Percentiles rank a stretch among this genome's conserved stretches.
Evolutionary conservation across 2,329 filamentous ascomycete genomes (phyloP).

Genomic region (Trichoderma sp.): DNA sequence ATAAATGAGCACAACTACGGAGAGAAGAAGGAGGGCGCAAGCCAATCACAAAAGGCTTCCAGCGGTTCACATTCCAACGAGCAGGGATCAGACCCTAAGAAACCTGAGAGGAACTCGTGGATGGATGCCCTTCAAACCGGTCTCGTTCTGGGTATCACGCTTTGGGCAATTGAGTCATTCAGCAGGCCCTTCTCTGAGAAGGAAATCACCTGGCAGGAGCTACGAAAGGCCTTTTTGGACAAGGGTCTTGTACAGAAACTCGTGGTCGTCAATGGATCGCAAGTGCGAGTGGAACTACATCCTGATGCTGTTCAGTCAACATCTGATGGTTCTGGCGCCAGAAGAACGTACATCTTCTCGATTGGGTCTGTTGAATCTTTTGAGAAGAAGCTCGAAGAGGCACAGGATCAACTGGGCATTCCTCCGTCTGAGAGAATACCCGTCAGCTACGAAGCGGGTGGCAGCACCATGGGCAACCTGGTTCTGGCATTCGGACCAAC

Average conservation of each 20-base stretch:
- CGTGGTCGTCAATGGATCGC: constrained; percentile 71
- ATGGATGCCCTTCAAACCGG: constrained; percentile 43
- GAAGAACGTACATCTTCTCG: constrained; percentile 76
- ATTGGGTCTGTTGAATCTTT: constrained; percentile 95
- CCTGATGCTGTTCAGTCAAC: constrained; percentile 66
- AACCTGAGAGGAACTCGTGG: constrained; percentile 43
- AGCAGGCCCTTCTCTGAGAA: constrained; percentile 51
- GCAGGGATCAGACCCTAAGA: constrained; percentile 38
- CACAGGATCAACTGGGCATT: constrained; percentile 85
- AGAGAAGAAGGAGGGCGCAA: constrained; percentile 31
- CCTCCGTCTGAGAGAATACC: constrained; percentile 88
- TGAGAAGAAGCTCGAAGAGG: constrained; percentile 83
- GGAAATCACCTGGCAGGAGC: constrained; percentile 98
- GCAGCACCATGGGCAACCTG: constrained; percentile 73
- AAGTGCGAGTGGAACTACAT: constrained; percentile 80
- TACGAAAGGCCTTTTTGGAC: constrained; percentile 89
- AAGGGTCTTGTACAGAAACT: constrained; percentile 96
- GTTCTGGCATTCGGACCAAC: constrained; percentile 83
- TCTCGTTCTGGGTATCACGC: constrained; percentile 57
- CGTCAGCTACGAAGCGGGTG: constrained; percentile 81
- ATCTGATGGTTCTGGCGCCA: constrained; percentile 37
- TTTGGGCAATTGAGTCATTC: constrained; percentile 49
- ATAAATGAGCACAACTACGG: constrained; percentile 32
- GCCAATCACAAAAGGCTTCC: constrained; percentile 31
- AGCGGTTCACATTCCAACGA: constrained; percentile 35